Percentiles rank a stretch among this genome's conserved stretches.
phyloP scores from a whole-genome alignment of 1,139 yeast species.

The Hanseniaspora sp. region DNA sequence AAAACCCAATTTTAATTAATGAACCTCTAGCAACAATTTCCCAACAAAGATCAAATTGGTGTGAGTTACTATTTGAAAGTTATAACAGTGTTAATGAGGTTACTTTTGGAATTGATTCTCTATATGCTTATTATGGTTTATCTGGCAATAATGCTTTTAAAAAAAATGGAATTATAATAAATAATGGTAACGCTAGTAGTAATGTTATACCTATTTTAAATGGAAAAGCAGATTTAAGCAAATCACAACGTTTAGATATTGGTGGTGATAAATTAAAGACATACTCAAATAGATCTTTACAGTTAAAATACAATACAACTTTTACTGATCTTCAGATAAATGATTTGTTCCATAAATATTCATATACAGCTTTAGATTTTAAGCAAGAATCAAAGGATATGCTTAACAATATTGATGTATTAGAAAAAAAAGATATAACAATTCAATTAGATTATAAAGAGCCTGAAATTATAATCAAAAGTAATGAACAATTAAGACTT shows the following conservation, averaged over 20 bases:
- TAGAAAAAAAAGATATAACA: constrained; percentile 60
- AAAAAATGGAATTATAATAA: constrained; percentile 59
- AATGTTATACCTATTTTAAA: constrained; percentile 68
- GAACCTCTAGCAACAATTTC: constrained; percentile 65
- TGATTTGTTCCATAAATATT: constrained; percentile 58
- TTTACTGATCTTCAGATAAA: constrained; percentile 45
- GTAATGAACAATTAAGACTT: constrained; percentile 68
- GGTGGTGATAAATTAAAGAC: constrained; percentile 72
- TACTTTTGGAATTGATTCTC: constrained; percentile 69
- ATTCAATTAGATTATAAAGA: constrained; percentile 75
- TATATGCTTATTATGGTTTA: constrained; percentile 53
- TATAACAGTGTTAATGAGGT: constrained; percentile 58
- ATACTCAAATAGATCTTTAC: constrained; percentile 51
- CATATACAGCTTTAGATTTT: constrained; percentile 66
- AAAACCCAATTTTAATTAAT: constrained; percentile 73
- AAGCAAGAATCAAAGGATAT: constrained; percentile 47
- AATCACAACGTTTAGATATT: constrained; percentile 78
- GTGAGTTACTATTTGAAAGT: constrained; percentile 73
- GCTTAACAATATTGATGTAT: constrained; percentile 45
- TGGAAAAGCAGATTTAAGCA: constrained; percentile 53
- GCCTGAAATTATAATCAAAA: constrained; percentile 52
- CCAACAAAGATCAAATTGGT: constrained; percentile 60
- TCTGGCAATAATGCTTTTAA: constrained; percentile 31
- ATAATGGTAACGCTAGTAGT: constrained; percentile 75
- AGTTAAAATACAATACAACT: constrained; percentile 67